Conservation (phyloP, 768 basidiomycete genomes). For the Tylopilus felleus region DNA sequence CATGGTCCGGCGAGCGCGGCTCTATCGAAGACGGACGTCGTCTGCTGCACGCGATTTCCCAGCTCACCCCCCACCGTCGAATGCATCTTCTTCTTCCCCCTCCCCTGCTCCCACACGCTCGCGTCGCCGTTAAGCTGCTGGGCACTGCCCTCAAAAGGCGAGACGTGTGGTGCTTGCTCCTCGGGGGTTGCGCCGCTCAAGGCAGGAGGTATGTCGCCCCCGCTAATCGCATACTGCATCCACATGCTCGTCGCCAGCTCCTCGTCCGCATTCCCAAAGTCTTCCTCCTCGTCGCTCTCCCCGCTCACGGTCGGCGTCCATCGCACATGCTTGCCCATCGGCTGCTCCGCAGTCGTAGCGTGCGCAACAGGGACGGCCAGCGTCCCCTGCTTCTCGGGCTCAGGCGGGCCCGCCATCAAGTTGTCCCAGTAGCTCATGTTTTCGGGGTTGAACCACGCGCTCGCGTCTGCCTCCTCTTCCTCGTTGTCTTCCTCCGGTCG, state of each 20-base stretch:
- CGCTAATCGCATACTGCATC: slow-evolving; percentile 32
- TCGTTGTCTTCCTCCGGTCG: slow-evolving; percentile 10
- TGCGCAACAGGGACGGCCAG: neutral
- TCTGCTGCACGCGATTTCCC: slow-evolving; percentile 24
- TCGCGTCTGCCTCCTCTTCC: slow-evolving; percentile 21
- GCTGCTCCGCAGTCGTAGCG: neutral
- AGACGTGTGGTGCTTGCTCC: slow-evolving; percentile 1
- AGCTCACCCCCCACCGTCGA: slow-evolving; percentile 10
- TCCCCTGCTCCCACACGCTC: slow-evolving; percentile 24
- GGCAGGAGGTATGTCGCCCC: slow-evolving; percentile 21
- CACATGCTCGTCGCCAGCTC: slow-evolving; percentile 22
- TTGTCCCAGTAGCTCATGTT: slow-evolving; percentile 29
- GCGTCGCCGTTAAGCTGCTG: neutral
- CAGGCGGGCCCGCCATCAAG: slow-evolving; percentile 20
- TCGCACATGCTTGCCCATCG: slow-evolving; percentile 17
- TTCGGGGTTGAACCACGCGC: slow-evolving; percentile 25
- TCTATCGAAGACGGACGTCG: slow-evolving; percentile 26
- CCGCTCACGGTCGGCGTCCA: slow-evolving; percentile 23
- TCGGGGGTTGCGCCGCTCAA: slow-evolving; percentile 1
- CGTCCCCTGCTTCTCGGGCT: neutral
- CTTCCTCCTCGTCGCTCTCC: slow-evolving; percentile 26
- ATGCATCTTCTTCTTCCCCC: slow-evolving; percentile 21
- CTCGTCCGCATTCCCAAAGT: slow-evolving; percentile 13
- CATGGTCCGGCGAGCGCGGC: slow-evolving; percentile 28
- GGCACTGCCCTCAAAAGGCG: slow-evolving; percentile 1